A percentile compares a stretch with the other conserved stretches of the same genome.
Conservation (phyloP, 2,329 filamentous ascomycete species). For the Colletotrichum liaoningense region DNA sequence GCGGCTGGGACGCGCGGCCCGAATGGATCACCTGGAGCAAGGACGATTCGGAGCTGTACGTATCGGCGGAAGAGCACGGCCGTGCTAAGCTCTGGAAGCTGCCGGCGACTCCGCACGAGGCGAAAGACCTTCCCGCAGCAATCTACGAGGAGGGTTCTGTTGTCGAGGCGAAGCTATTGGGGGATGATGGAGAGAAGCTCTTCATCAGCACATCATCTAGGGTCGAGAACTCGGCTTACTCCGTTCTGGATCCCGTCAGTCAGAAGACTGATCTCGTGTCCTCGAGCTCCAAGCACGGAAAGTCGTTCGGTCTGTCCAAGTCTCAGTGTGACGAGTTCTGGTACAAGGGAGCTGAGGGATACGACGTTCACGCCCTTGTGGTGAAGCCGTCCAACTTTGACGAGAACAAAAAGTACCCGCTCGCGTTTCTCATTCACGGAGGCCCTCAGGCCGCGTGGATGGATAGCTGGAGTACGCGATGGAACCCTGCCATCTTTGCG, state of each 20-base stretch:
- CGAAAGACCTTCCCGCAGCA: slow-evolving; percentile 58
- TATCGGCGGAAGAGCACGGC: slow-evolving; percentile 79
- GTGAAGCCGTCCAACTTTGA: slow-evolving; percentile 77
- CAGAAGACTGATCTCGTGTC: slow-evolving; percentile 60
- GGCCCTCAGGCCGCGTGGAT: slow-evolving; percentile 83
- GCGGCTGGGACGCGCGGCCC: slow-evolving; percentile 70
- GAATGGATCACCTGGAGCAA: slow-evolving; percentile 68
- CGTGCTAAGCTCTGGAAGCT: slow-evolving; percentile 71
- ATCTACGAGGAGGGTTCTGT: slow-evolving; percentile 68
- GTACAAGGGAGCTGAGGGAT: slow-evolving; percentile 70
- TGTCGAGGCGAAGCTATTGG: slow-evolving; percentile 62
- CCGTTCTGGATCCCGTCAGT: slow-evolving; percentile 63
- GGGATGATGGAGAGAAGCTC: slow-evolving; percentile 57
- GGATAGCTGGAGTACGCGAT: slow-evolving; percentile 83
- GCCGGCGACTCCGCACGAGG: slow-evolving; percentile 63
- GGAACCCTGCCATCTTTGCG: slow-evolving; percentile 88
- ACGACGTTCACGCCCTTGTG: slow-evolving; percentile 77
- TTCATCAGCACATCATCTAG: slow-evolving; percentile 77
- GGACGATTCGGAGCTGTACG: slow-evolving; percentile 73
- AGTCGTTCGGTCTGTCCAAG: slow-evolving; percentile 72
- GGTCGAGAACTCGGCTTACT: slow-evolving; percentile 78
- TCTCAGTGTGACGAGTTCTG: slow-evolving; percentile 76
- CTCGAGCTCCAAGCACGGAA: slow-evolving; percentile 74
- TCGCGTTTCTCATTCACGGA: slow-evolving; percentile 85
- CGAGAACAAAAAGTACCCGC: slow-evolving; percentile 77